Conservation (phyloP, 345 rosid species). For the Rhodamnia rubescens region DNA sequence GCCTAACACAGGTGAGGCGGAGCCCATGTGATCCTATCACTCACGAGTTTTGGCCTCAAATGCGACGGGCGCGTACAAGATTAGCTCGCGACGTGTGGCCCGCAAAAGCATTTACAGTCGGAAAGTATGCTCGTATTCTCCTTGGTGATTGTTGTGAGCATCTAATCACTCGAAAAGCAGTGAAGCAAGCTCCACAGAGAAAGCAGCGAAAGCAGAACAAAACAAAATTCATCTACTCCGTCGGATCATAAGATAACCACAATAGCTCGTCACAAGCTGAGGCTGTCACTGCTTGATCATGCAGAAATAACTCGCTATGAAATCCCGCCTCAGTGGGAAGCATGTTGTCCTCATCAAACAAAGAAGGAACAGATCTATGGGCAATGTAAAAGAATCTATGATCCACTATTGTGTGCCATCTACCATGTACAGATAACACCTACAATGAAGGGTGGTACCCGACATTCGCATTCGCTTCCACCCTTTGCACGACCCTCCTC, state of each 20-base stretch:
- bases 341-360: not conserved
- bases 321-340: not conserved
- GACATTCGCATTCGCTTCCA: constrained; percentile 39
- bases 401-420: not conserved
- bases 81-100: not conserved
- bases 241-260: not conserved
- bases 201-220: not conserved
- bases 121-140: not conserved
- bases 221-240: not conserved
- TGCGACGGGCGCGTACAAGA: not conserved
- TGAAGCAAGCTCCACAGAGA: not conserved
- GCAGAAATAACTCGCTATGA: not conserved
- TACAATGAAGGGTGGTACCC: constrained; percentile 58
- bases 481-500: constrained; percentile 65
- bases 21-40: not conserved
- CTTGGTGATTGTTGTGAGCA: not conserved
- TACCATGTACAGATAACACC: constrained; percentile 23
- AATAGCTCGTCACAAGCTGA: not conserved
- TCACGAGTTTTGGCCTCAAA: not conserved
- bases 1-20: not conserved
- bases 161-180: not conserved
- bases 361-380: not conserved
- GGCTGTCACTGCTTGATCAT: not conserved
- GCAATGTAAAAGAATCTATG: not conserved
- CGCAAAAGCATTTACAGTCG: not conserved